Evolutionary conservation across 768 basidiomycete species (phyloP).

Genomic region (Rhizopogon sp.): DNA sequence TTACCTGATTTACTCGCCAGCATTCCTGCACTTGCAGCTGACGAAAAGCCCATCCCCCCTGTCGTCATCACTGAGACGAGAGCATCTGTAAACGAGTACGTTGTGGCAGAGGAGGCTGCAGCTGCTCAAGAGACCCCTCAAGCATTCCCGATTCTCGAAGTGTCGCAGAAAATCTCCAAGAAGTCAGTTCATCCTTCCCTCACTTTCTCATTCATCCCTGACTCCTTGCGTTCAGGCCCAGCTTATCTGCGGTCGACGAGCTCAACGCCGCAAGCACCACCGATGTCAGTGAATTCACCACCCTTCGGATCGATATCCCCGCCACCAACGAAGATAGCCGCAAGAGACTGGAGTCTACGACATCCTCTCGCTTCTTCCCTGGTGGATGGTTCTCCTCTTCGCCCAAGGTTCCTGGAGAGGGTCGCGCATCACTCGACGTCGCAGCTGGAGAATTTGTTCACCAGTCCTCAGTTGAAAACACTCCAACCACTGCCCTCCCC

Average conservation of each 20-base stretch:
- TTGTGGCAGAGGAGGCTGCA: neutral
- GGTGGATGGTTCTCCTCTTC: constrained; percentile 44
- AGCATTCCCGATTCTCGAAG: constrained; percentile 12
- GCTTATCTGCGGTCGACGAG: constrained; percentile 5
- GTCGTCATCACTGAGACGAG: neutral
- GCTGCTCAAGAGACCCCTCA: neutral
- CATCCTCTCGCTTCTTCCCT: constrained; percentile 54
- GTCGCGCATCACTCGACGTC: constrained; percentile 43
- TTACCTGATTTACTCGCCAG: neutral
- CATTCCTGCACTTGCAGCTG: neutral
- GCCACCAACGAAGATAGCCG: constrained; percentile 17
- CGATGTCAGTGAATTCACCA: neutral
- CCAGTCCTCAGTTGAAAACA: neutral
- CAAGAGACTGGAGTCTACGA: constrained; percentile 44
- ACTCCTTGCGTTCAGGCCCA: constrained; percentile 1
- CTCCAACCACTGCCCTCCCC: constrained; percentile 4
- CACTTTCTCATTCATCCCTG: neutral
- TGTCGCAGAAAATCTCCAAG: constrained; percentile 3
- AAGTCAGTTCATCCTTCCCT: constrained; percentile 6
- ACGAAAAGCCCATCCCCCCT: neutral
- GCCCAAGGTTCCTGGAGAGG: constrained; percentile 34
- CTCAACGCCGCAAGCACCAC: neutral
- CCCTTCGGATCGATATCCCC: constrained; percentile 10
- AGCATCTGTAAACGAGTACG: neutral
- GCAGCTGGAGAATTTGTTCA: constrained; percentile 44